phyloP scores from a whole-genome alignment of 1,139 yeast genomes.

The Saccharomyces hybrid region DNA sequence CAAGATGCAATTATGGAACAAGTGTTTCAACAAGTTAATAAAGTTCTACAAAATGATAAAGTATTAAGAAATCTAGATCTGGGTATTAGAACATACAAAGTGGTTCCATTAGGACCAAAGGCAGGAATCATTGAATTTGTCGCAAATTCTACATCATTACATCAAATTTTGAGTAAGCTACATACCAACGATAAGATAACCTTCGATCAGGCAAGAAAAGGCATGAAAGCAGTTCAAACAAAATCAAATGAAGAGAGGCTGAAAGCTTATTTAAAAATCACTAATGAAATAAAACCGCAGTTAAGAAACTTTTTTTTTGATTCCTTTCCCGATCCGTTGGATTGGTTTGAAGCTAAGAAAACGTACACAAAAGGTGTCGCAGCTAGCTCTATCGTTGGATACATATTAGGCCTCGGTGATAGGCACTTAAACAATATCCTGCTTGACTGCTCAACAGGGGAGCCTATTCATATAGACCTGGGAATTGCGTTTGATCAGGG shows the following conservation, averaged over 20 bases:
- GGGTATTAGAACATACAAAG: constrained; percentile 75
- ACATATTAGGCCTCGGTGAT: constrained; percentile 87
- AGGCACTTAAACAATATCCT: constrained; percentile 87
- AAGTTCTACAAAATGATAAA: constrained; percentile 51
- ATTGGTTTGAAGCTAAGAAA: constrained; percentile 64
- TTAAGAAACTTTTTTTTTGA: constrained; percentile 64
- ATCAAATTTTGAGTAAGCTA: constrained; percentile 56
- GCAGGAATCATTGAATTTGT: constrained; percentile 92
- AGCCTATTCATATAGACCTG: constrained; percentile 89
- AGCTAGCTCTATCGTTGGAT: constrained; percentile 77
- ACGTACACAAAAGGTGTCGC: constrained; percentile 77
- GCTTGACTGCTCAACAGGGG: constrained; percentile 73
- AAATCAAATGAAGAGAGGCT: constrained; percentile 42
- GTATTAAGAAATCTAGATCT: constrained; percentile 52
- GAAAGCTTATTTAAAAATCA: constrained; percentile 44
- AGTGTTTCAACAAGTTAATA: constrained; percentile 81
- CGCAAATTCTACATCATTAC: constrained; percentile 61
- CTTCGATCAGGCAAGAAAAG: constrained; percentile 52
- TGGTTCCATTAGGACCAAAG: constrained; percentile 80
- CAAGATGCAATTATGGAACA: constrained; percentile 98
- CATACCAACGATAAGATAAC: constrained; percentile 48
- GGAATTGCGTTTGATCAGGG: constrained; percentile 98
- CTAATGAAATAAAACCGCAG: constrained; percentile 53
- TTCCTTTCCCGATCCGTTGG: constrained; percentile 56
- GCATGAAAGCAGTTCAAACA: constrained; percentile 55